Conservation (phyloP, 2,329 filamentous ascomycete genomes). For the Escovopsis weberi region DNA sequence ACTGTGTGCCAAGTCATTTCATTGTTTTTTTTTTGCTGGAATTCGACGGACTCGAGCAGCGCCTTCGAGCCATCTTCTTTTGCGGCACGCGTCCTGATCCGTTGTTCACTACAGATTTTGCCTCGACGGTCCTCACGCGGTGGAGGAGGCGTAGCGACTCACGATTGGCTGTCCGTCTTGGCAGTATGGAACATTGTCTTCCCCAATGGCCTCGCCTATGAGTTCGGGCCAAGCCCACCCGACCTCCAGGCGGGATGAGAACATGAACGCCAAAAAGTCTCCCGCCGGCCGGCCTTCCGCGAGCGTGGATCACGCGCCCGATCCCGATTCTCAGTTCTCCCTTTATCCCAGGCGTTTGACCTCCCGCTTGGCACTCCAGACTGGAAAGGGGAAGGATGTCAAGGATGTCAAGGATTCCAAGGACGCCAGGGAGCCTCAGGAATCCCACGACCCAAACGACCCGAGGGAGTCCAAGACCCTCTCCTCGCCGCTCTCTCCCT, state of each 20-base stretch:
- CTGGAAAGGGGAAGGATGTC: slow-evolving; percentile 15
- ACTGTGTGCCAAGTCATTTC: no score
- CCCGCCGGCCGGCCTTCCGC: slow-evolving; percentile 13
- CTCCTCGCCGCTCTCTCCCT: slow-evolving; percentile 13
- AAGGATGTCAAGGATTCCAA: no score
- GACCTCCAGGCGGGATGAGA: slow-evolving; percentile 12
- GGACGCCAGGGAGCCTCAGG: no score
- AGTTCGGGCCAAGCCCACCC: slow-evolving; percentile 14
- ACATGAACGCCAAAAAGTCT: slow-evolving; percentile 11
- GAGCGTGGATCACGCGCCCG: slow-evolving; percentile 12
- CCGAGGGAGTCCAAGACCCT: slow-evolving; percentile 12
- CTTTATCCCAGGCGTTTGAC: slow-evolving; percentile 6
- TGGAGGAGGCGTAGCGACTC: not conserved
- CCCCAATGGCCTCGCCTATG: slow-evolving; percentile 15
- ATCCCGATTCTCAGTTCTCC: slow-evolving; percentile 1
- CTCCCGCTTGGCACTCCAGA: slow-evolving; percentile 32
- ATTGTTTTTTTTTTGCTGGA: no score
- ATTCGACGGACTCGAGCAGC: no score
- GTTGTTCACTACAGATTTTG: no score
- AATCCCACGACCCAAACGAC: no score
- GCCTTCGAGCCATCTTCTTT: no score
- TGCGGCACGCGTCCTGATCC: no score
- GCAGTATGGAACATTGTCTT: slow-evolving; percentile 23
- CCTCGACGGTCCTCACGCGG: no score
- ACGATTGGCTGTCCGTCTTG: slow-evolving; percentile 4